Evolutionary conservation across 257 asterid species (phyloP).

Genomic region (Nemophila menziesii): DNA sequence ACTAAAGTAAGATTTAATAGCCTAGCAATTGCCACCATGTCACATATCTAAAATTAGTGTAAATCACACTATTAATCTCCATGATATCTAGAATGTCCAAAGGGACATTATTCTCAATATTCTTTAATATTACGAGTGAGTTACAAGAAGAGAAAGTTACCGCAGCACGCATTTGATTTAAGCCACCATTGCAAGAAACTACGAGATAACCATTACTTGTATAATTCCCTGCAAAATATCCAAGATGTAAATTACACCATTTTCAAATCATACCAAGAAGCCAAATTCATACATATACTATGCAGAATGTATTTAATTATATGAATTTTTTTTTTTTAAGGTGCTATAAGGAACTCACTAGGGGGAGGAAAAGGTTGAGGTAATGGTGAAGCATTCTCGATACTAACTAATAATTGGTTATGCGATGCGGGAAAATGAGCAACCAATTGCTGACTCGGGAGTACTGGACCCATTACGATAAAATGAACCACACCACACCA

Average conservation of each 20-base stretch:
- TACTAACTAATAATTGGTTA: constrained; percentile 29
- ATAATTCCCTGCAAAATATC: constrained; percentile 49
- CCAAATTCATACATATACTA: neutral
- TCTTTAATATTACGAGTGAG: too few species aligned
- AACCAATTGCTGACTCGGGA: constrained; percentile 61
- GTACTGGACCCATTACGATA: constrained; percentile 59
- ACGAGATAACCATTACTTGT: constrained; percentile 74
- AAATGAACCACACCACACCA: constrained; percentile 94
- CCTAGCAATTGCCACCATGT: constrained; percentile 91
- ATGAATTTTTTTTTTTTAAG: neutral
- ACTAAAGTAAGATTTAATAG: constrained; percentile 81
- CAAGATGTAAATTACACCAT: neutral
- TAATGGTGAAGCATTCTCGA: constrained; percentile 28
- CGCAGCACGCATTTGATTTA: constrained; percentile 98
- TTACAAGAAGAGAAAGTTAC: constrained; percentile 19
- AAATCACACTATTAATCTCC: constrained; percentile 15
- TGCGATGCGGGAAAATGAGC: constrained; percentile 34
- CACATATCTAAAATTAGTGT: constrained; percentile 75
- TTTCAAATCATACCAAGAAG: neutral
- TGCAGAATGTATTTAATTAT: too few species aligned
- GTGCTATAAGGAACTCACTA: constrained; percentile 41
- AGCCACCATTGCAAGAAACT: constrained; percentile 89
- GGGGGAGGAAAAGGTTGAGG: constrained; percentile 35
- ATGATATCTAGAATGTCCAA: constrained; percentile 7
- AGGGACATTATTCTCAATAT: too few species aligned